Evolutionary conservation across 1,284 basidiomycete genomes (phyloP), one percentile per base, ranked within the genome.

Genomic region (Cutaneotrichosporon sp.): DNA sequence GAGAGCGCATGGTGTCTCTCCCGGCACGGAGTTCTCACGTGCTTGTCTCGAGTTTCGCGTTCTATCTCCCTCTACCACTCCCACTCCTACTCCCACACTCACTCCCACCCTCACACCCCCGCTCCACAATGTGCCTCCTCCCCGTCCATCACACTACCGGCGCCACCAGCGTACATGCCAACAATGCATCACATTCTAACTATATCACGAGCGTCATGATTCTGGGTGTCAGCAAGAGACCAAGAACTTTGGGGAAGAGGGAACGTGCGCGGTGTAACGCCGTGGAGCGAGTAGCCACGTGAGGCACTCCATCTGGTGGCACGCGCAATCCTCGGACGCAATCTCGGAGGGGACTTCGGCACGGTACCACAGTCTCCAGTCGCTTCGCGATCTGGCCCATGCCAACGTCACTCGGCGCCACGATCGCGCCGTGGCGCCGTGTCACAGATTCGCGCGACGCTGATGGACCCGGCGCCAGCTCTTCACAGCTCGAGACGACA

Each of bases 171-270:
- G 47, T 62, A 57, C 47, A 50, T 50, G 25, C 25, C 47, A 50
- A 16, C 31, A 20, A 52, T 52, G 51, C 51, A 51, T 33, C 29
- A 20, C 18, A 25, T 20, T 34, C 29, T 52, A 31, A 47, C 63
- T 60, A 72, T 55, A 72, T 69, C 49, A 68, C 70, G 24, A 72
- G 63, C 54, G 69, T 69, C 71, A 72, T 72, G 56, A 69, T 66
- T 45, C 71, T 70, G 59, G n/a, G 22, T 11, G 56, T 63, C 53
- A 63, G 56, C 56, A 4, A 11, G 45, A n/a, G 4, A 16, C 9
- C 20, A 16, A 14, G 8, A 25, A 11, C 16, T 13, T 8, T 14
- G 9, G 1, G 14, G 24, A 18, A 31, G 24, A 16, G 27, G n/a
- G 47, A 42, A 42, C 38, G 38, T 18, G 38, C 38, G 38, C 38